A percentile compares a stretch with the other conserved stretches of the same genome.
Evolutionary conservation across 2,329 filamentous ascomycete genomes (phyloP).

Genomic region (Bipolaris zeicola): DNA sequence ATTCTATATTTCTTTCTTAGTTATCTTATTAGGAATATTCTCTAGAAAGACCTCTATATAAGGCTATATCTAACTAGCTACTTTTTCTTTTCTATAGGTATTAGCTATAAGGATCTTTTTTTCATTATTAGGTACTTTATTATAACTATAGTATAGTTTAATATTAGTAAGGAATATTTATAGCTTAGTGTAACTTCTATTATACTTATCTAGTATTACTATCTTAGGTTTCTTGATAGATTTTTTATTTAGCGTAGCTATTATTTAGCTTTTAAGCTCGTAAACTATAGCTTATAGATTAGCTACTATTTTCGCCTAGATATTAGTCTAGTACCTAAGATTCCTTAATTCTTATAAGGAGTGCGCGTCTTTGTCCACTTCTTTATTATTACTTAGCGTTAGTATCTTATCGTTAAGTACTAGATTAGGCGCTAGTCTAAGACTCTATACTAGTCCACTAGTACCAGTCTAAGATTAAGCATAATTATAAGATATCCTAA

Average conservation of each 20-base stretch:
- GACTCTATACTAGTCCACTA: not conserved
- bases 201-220: not conserved
- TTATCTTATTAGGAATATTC: not conserved
- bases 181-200: not conserved
- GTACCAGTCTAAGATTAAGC: not conserved
- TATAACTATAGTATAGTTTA: not conserved
- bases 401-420: not conserved
- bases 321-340: no score
- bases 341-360: no score
- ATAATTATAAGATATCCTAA: no score
- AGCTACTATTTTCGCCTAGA: no score
- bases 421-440: not conserved
- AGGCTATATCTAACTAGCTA: not conserved
- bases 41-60: not conserved
- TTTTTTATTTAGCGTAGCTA: not conserved
- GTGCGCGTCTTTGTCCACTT: no score
- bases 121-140: not conserved
- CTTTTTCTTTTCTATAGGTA: not conserved
- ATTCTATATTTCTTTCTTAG: not conserved
- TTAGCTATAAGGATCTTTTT: not conserved
- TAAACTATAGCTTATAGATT: no score
- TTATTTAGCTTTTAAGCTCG: no score
- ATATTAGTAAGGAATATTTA: not conserved
- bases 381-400: no score
- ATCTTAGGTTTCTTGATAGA: not conserved